Evolutionary conservation across 345 rosid species (phyloP).

Genomic region (Excoecaria agallocha): DNA sequence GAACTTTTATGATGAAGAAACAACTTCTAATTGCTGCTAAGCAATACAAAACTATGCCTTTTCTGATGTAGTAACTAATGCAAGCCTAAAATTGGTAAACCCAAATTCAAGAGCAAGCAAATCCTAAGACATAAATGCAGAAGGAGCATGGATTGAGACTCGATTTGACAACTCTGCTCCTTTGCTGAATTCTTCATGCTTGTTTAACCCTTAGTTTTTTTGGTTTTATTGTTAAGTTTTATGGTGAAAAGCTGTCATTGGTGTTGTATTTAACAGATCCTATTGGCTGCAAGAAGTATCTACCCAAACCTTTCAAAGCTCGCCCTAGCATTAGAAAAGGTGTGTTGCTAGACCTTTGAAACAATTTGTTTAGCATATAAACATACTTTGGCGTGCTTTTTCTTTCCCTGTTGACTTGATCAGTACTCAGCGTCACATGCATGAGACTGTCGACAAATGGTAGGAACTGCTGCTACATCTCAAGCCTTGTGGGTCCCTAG

Average conservation of each 20-base stretch:
- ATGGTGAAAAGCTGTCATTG: neutral
- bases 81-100: neutral
- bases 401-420: neutral
- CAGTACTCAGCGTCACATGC: neutral
- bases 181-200: neutral
- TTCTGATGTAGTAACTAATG: neutral
- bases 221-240: neutral
- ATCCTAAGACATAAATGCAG: neutral
- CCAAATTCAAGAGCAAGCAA: neutral
- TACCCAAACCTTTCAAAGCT: constrained; percentile 91
- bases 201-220: neutral
- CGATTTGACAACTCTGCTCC: neutral
- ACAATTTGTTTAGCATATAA: neutral
- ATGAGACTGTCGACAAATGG: neutral
- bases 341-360: constrained; percentile 15
- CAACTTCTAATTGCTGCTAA: no score
- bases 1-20: no score
- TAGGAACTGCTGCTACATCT: neutral
- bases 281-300: constrained; percentile 67
- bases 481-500: neutral
- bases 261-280: constrained; percentile 45
- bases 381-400: neutral
- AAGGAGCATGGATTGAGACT: neutral
- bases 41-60: neutral
- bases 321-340: constrained; percentile 94